phyloP scores from a whole-genome alignment of 2,329 filamentous ascomycete species.

The Trichoderma sp. region DNA sequence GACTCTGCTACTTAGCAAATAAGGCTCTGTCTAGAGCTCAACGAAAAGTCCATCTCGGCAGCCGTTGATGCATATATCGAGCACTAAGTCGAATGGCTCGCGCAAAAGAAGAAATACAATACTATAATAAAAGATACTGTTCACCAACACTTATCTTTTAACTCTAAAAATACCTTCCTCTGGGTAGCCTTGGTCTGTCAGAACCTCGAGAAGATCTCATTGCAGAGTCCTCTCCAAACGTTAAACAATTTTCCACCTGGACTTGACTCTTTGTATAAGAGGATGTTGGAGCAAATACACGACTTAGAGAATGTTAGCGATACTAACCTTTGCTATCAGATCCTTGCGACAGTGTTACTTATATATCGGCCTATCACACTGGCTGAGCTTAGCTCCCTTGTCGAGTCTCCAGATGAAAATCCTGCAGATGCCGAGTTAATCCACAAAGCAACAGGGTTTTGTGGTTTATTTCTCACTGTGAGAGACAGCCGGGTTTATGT shows the following conservation, averaged over 20 bases:
- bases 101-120: slow-evolving; percentile 23
- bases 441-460: not conserved
- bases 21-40: slow-evolving; percentile 41
- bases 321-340: not conserved
- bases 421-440: not conserved
- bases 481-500: not conserved
- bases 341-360: not conserved
- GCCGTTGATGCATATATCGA: slow-evolving; percentile 44
- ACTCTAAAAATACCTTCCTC: slow-evolving; percentile 40
- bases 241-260: slow-evolving; percentile 35
- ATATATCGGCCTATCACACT: not conserved
- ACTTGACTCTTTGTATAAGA: slow-evolving; percentile 41
- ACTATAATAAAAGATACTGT: slow-evolving; percentile 13
- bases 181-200: slow-evolving; percentile 31
- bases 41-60: slow-evolving; percentile 36
- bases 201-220: slow-evolving; percentile 22
- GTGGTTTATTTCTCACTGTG: slow-evolving; percentile 15
- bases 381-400: not conserved
- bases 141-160: slow-evolving; percentile 29
- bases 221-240: slow-evolving; percentile 24
- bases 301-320: no score
- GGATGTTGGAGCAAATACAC: slow-evolving; percentile 37
- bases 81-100: slow-evolving; percentile 37
- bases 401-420: not conserved
- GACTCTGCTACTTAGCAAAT: slow-evolving; percentile 18